Evolutionary conservation across 257 asterid genomes (phyloP).

Genomic region (Forsythia suspensa): DNA sequence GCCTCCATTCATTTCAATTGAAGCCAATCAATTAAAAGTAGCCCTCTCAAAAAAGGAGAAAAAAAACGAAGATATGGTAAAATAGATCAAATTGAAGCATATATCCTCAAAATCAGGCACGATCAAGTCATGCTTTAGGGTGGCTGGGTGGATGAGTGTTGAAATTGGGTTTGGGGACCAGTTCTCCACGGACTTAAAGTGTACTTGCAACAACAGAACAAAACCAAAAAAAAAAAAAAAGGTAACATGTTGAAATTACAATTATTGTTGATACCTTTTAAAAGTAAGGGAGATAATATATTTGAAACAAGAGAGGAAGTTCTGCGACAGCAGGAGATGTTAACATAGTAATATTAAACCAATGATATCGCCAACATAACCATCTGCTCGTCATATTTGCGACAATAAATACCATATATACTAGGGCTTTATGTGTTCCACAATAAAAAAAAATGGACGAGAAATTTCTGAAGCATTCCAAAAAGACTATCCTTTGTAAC

Average conservation of each 20-base stretch:
- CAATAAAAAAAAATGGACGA: neutral
- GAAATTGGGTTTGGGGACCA: neutral
- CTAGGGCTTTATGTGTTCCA: neutral
- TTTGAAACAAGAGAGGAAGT: no score
- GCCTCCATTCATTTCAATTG: no score
- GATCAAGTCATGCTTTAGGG: neutral
- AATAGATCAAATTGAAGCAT: no score
- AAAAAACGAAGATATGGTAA: no score
- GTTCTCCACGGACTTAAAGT: no score
- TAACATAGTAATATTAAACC: neutral
- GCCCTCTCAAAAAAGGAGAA: no score
- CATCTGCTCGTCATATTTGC: neutral
- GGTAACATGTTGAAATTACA: neutral
- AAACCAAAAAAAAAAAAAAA: no score
- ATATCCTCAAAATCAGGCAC: neutral
- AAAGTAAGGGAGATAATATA: neutral
- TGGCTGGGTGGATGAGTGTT: neutral
- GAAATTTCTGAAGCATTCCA: neutral
- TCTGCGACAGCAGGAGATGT: no score
- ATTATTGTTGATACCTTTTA: neutral
- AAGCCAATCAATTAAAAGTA: no score
- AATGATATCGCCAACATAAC: neutral
- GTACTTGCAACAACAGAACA: neutral
- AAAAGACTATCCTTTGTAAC: neutral
- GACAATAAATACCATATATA: neutral